Evolutionary conservation across 176 grass and related monocot species (phyloP), one percentile per base, ranked within the genome.

Genomic region (Oryza meridionalis): DNA sequence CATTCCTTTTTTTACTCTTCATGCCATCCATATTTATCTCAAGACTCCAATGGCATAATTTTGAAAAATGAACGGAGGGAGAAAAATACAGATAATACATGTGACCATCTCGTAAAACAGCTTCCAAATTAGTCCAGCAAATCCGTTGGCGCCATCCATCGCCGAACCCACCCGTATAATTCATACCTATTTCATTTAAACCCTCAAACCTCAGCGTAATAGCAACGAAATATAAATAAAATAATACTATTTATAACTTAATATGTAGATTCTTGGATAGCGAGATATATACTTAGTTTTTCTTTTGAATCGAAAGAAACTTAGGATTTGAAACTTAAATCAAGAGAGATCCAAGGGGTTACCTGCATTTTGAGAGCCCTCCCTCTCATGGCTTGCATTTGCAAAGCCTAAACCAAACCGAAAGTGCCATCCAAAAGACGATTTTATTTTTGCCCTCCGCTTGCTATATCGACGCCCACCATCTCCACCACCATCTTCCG

Each of bases 371-470:
- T 6, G 53, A 58, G 53, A 70, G 47, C 29, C 32, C 61, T 9
- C 44, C 29, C 29, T 31, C 29, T 31, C 29, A 31, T 75, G n/a
- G 59, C 31, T n/a, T 46, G 27, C 55, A 72, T 86, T 66, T 77
- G 66, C 37, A 5, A 43, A 42, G 7, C 4, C 40, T 4, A 4
- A 59, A 15, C 7, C 67, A 32, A 82, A 59, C 37, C 68, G 38
- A 83, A 75, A 83, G 80, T 83, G 84, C 5, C 88, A 51, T 65
- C 74, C 74, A 63, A 86, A 90, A 90, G 74, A 53, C 35, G 81
- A 91, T 67, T 92, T 84, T 86, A 38, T 84, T 91, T 91, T 86
- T 81, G 82, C 80, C 69, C 83, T 85, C 84, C 67, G 86, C 82
- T 88, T 4, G 79, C 76, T 88, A 82, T 84, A 88, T 92, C 81